Conservation (phyloP, 2,329 filamentous ascomycete species). For the Ambrosiella cleistominuta region DNA sequence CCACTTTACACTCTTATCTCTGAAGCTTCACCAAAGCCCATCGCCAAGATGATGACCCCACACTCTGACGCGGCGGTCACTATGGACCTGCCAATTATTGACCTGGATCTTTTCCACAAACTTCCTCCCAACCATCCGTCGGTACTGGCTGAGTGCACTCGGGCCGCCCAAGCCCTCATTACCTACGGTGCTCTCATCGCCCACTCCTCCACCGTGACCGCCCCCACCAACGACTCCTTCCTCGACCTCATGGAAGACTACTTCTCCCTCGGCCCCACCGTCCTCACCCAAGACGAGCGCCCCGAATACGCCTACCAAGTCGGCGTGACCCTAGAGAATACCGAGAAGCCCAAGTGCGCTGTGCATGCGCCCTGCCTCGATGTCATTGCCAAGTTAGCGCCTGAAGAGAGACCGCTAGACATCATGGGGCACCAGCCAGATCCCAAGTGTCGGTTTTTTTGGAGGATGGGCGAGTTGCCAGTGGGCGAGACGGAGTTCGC, state of each 20-base stretch:
- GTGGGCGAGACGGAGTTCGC: slow-evolving; percentile 35
- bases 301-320: slow-evolving; percentile 43
- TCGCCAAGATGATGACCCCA: background rate
- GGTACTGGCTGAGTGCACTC: slow-evolving; percentile 33
- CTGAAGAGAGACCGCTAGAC: slow-evolving; percentile 38
- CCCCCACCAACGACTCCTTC: slow-evolving; percentile 36
- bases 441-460: slow-evolving; percentile 47
- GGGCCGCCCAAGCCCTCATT: slow-evolving; percentile 38
- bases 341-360: slow-evolving; percentile 45
- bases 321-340: slow-evolving; percentile 44
- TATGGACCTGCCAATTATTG: slow-evolving; percentile 43
- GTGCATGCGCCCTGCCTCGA: slow-evolving; percentile 42
- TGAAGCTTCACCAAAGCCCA: background rate
- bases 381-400: slow-evolving; percentile 36
- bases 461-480: slow-evolving; percentile 37
- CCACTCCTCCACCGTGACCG: slow-evolving; percentile 40
- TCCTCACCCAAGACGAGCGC: slow-evolving; percentile 33
- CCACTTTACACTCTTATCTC: background rate
- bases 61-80: slow-evolving; percentile 7
- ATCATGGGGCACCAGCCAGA: slow-evolving; percentile 38
- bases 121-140: slow-evolving; percentile 25
- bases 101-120: slow-evolving; percentile 39
- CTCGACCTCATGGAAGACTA: slow-evolving; percentile 48
- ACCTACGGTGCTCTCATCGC: slow-evolving; percentile 42
- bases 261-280: slow-evolving; percentile 36